Evolutionary conservation across 2,329 filamentous ascomycete genomes (phyloP).

Genomic region (Arthrobotrys sinensis): DNA sequence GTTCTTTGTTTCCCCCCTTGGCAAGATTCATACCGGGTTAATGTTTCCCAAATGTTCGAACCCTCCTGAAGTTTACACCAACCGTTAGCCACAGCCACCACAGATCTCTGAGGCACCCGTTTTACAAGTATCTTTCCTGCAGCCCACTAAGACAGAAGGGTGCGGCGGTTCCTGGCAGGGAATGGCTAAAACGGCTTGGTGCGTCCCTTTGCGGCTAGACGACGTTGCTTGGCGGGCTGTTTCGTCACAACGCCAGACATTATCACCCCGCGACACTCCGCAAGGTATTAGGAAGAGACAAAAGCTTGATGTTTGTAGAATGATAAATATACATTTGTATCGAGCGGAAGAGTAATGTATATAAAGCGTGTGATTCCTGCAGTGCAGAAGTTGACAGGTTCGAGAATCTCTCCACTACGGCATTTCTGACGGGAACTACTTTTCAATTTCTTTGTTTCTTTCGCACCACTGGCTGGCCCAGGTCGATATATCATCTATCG

Average conservation of each 20-base stretch:
- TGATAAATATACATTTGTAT: slow-evolving; percentile 8
- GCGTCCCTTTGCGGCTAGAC: slow-evolving; percentile 12
- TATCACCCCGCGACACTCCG: slow-evolving; percentile 21
- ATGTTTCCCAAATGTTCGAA: slow-evolving; percentile 10
- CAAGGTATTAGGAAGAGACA: slow-evolving; percentile 26
- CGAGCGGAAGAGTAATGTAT: background rate
- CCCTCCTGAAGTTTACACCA: background rate
- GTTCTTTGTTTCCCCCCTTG: slow-evolving; percentile 10
- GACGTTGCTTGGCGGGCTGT: slow-evolving; percentile 11
- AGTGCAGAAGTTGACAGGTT: background rate
- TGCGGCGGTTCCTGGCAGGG: background rate
- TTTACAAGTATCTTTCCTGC: slow-evolving; percentile 7
- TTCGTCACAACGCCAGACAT: slow-evolving; percentile 25
- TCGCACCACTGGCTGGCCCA: slow-evolving; percentile 38
- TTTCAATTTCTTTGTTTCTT: slow-evolving; percentile 13
- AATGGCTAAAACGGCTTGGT: slow-evolving; percentile 19
- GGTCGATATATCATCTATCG: slow-evolving; percentile 50
- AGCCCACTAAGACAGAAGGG: slow-evolving; percentile 12
- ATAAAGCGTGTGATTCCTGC: background rate
- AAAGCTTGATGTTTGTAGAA: background rate
- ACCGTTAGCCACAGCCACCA: slow-evolving; percentile 25
- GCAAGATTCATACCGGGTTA: background rate
- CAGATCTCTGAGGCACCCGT: slow-evolving; percentile 10
- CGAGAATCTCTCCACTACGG: background rate
- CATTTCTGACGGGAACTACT: background rate